Base-by-base conservation (phyloP, 179 eudicot species). In the Spinacia oleracea region DNA sequence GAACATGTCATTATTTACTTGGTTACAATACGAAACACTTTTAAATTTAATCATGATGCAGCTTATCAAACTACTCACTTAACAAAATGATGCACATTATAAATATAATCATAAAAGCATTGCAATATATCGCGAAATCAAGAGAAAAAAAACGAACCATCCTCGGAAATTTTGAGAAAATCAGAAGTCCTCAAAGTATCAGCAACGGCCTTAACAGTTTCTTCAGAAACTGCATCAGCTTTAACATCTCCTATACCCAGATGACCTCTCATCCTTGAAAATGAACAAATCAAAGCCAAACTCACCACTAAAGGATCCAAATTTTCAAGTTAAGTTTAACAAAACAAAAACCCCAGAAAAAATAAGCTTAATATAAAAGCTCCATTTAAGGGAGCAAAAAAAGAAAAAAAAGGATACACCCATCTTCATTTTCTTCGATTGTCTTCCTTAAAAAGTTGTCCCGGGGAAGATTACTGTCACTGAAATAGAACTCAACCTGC, bases 401-500 rank as follows among this genome's bases (percentile, higher is more conserved):
- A 21, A 27, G 2, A 27, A 83, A 83, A 85, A 89, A 85, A 86
- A 89, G 93, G 97, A 93, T 95, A 95, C 98, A 35, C 38, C 97
- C 98, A 87, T 95, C 96, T 84, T 91, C 95, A 77, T 83, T 87
- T 59, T 95, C 95, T 60, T 81, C 70, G 60, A 95, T 81, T 6
- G 97, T 80, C 46, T 87, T 83, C 79, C 16, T 82, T 60, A 95
- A 85, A 72, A 96, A 96, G 20, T 77, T 83, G 70, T 96, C 99
- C 48, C 89, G 83, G 0, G 99, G 98, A 55, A 96, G 96, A 81
- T 96, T 96, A 79, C 99, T 96, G 75, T 96, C 99, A 79, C 99
- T 86, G 84, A 96, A 93, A 73, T 96, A 96, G 77, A 96, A 96
- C 86, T 96, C 99, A 46, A 96, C 97, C 99, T 96, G 88, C 46